Percentiles rank a stretch among this genome's conserved stretches.
Evolutionary conservation across 2,329 filamentous ascomycete genomes (phyloP).

Genomic region (Cyphellophora europaea): DNA sequence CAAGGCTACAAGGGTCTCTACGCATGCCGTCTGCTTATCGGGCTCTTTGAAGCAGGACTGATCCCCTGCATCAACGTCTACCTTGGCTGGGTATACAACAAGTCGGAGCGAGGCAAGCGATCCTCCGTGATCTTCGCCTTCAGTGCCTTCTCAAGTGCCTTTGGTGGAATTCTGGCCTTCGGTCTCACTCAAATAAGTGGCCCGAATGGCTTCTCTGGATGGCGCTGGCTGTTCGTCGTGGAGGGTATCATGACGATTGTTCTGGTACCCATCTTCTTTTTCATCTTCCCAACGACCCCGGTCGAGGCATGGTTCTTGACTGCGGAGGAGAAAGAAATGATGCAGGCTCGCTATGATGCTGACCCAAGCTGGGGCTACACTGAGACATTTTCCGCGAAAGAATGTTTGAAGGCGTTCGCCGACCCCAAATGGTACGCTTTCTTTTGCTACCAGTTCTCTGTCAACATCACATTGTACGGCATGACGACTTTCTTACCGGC

Average conservation of each 20-base stretch:
- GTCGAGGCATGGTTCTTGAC: slow-evolving; percentile 32
- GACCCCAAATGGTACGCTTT: slow-evolving; percentile 21
- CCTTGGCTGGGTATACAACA: slow-evolving; percentile 35
- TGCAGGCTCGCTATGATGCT: slow-evolving; percentile 26
- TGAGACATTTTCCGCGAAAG: slow-evolving; percentile 25
- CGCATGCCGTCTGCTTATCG: slow-evolving; percentile 36
- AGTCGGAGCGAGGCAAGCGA: slow-evolving; percentile 31
- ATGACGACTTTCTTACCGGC: slow-evolving; percentile 27
- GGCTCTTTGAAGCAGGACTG: slow-evolving; percentile 29
- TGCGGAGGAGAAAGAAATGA: slow-evolving; percentile 27
- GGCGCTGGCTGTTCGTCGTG: slow-evolving; percentile 48
- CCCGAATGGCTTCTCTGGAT: slow-evolving; percentile 33
- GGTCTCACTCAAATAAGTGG: slow-evolving; percentile 43
- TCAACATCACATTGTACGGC: slow-evolving; percentile 32
- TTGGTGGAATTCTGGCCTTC: slow-evolving; percentile 42
- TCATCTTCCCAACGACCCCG: slow-evolving; percentile 34
- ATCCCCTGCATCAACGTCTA: slow-evolving; percentile 34
- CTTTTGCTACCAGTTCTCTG: slow-evolving; percentile 29
- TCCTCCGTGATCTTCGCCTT: slow-evolving; percentile 37
- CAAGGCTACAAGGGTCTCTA: slow-evolving; percentile 4
- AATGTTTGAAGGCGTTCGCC: slow-evolving; percentile 28
- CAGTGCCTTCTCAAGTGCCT: slow-evolving; percentile 39
- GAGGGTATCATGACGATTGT: slow-evolving; percentile 37
- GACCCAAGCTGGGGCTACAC: slow-evolving; percentile 17
- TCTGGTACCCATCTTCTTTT: slow-evolving; percentile 31